These are phyloP conservation scores for Penicillium sp. DNA, from an alignment of 2,329 filamentous ascomycete genomes.

Conservation along the genomic window DNA sequence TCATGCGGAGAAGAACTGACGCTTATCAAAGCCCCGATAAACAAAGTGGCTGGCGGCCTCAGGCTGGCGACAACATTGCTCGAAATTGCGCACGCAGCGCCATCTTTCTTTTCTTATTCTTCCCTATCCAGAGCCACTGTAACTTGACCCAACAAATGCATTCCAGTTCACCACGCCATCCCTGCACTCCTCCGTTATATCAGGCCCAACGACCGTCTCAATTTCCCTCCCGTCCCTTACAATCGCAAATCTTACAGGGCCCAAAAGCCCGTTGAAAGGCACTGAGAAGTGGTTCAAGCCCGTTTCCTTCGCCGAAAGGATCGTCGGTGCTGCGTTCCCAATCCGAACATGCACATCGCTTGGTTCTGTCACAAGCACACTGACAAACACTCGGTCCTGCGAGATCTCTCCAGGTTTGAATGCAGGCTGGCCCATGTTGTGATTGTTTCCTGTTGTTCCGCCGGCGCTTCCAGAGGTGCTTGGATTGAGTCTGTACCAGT, in stretches of 20 bases:
- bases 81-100: background rate
- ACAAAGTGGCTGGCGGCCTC: conserved; percentile 1
- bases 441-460: conserved; percentile 43
- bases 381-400: conserved; percentile 40
- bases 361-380: conserved; percentile 31
- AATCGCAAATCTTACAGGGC: conserved; percentile 34
- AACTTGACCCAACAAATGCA: conserved; percentile 41
- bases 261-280: conserved; percentile 37
- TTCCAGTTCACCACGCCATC: conserved; percentile 42
- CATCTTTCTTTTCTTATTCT: background rate
- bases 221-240: conserved; percentile 30
- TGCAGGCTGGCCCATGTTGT: conserved; percentile 31
- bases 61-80: conserved; percentile 2
- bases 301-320: conserved; percentile 25
- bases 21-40: conserved; percentile 11
- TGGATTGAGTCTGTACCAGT: conserved; percentile 43
- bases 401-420: conserved; percentile 34
- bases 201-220: conserved; percentile 31
- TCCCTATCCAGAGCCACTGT: background rate
- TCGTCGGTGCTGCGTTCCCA: conserved; percentile 28
- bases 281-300: conserved; percentile 41
- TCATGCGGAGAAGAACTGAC: conserved; percentile 13
- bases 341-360: conserved; percentile 37
- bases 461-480: conserved; percentile 32
- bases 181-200: conserved; percentile 33